These are phyloP conservation scores for Cytospora schulzeri DNA, from an alignment of 2,329 filamentous ascomycete genomes.

Conservation along the genomic window DNA sequence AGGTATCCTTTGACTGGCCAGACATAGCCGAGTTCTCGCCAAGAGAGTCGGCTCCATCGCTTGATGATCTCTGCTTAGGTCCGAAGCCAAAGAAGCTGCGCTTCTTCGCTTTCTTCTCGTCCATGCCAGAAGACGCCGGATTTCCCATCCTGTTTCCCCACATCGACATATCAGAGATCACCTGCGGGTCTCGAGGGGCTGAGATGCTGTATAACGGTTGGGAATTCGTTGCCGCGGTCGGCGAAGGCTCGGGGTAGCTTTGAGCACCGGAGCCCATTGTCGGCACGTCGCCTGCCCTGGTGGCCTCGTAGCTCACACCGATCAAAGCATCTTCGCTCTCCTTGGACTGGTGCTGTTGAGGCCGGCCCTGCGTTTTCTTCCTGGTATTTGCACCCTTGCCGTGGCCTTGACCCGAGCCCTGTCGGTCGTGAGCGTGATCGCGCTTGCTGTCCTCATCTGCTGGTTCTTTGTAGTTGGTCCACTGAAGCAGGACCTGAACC, in stretches of 20 bases:
- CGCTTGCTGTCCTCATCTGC: constrained; percentile 55
- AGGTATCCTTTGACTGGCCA: constrained; percentile 41
- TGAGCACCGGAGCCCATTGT: constrained; percentile 36
- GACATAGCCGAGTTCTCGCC: constrained; percentile 50
- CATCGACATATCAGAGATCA: constrained; percentile 78
- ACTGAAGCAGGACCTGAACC: constrained; percentile 87
- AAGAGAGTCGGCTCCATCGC: constrained; percentile 59
- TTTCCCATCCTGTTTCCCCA: constrained; percentile 78
- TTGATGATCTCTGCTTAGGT: constrained; percentile 59
- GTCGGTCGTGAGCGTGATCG: constrained; percentile 44
- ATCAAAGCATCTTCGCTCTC: constrained; percentile 51
- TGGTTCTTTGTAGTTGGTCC: constrained; percentile 75
- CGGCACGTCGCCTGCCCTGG: constrained; percentile 54
- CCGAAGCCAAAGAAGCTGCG: constrained; percentile 73
- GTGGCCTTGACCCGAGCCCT: constrained; percentile 41
- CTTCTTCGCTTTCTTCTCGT: constrained; percentile 83
- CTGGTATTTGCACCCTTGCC: constrained; percentile 42
- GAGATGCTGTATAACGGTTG: constrained; percentile 67
- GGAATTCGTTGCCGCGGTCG: constrained; percentile 38
- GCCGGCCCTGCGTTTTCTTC: constrained; percentile 45
- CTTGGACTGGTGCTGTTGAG: constrained; percentile 35
- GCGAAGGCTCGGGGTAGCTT: constrained; percentile 35
- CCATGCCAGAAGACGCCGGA: constrained; percentile 52
- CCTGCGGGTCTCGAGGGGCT: constrained; percentile 77
- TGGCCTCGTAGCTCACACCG: constrained; percentile 60